Conservation (phyloP, 1,284 basidiomycete genomes). For the Cerioporus squamosus region DNA sequence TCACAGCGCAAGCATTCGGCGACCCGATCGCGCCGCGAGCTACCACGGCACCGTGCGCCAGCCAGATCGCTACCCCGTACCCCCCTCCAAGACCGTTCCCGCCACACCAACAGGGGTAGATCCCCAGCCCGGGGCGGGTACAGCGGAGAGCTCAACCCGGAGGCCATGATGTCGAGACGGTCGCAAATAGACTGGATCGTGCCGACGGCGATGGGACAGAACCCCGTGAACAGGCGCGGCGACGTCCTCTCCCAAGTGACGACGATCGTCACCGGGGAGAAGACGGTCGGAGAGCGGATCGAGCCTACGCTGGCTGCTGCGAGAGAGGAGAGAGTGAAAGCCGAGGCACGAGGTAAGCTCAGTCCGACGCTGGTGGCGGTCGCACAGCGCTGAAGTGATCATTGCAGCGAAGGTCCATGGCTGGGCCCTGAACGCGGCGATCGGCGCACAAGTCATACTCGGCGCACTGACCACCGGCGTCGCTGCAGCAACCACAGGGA, state of each 20-base stretch:
- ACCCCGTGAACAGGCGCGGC: not conserved
- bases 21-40: slow-evolving; percentile 11
- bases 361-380: too few species aligned
- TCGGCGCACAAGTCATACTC: slow-evolving; percentile 60
- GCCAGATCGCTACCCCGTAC: slow-evolving; percentile 7
- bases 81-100: not conserved
- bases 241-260: not conserved
- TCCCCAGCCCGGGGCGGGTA: not conserved
- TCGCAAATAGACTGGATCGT: slow-evolving; percentile 19
- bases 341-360: slow-evolving; percentile 29
- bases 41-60: slow-evolving; percentile 8
- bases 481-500: slow-evolving; percentile 50
- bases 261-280: slow-evolving; percentile 18
- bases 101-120: not conserved
- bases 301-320: slow-evolving; percentile 38
- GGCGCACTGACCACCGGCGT: slow-evolving; percentile 72
- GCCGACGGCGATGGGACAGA: slow-evolving; percentile 3
- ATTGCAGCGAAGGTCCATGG: slow-evolving; percentile 50
- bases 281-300: slow-evolving; percentile 36
- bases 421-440: slow-evolving; percentile 56
- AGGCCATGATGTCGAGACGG: slow-evolving; percentile 2
- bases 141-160: slow-evolving; percentile 5
- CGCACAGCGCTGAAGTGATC: not conserved
- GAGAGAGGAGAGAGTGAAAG: slow-evolving; percentile 24
- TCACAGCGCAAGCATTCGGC: slow-evolving; percentile 1